phyloP scores from a whole-genome alignment of 345 rosid species.

The Rhodomyrtus tomentosa region DNA sequence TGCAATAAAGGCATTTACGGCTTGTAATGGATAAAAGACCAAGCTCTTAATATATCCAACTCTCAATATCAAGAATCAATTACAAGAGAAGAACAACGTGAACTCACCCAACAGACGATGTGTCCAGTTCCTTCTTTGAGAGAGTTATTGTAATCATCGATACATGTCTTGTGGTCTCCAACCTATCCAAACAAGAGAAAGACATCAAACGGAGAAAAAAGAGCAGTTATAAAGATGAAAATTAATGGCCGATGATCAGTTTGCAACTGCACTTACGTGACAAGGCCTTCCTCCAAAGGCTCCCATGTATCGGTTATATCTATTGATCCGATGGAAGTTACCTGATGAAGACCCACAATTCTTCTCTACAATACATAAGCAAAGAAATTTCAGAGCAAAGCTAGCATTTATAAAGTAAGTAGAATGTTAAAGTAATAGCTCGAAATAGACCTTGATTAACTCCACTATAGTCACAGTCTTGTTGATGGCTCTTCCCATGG shows the following conservation, averaged over 20 bases:
- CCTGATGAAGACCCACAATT: slow-evolving; percentile 89
- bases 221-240: background rate
- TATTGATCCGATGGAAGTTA: slow-evolving; percentile 75
- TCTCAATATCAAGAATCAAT: background rate
- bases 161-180: slow-evolving; percentile 98
- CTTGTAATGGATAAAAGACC: background rate
- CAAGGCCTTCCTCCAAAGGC: slow-evolving; percentile 95
- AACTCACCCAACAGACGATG: slow-evolving; percentile 74
- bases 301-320: slow-evolving; percentile 93
- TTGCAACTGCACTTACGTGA: slow-evolving; percentile 43
- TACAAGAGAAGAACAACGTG: background rate
- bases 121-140: slow-evolving; percentile 61
- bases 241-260: background rate
- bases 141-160: slow-evolving; percentile 89
- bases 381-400: slow-evolving; percentile 3
- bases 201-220: background rate
- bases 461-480: slow-evolving; percentile 92
- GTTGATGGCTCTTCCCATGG: slow-evolving; percentile 98
- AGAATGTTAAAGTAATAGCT: background rate
- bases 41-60: background rate
- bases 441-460: slow-evolving; percentile 55
- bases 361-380: slow-evolving; percentile 54
- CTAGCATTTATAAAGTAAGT: background rate
- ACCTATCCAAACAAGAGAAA: slow-evolving; percentile 18
- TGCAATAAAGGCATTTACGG: slow-evolving; percentile 11